Conservation (phyloP, 208 protist species). For the Acanthamoeba triangularis region DNA sequence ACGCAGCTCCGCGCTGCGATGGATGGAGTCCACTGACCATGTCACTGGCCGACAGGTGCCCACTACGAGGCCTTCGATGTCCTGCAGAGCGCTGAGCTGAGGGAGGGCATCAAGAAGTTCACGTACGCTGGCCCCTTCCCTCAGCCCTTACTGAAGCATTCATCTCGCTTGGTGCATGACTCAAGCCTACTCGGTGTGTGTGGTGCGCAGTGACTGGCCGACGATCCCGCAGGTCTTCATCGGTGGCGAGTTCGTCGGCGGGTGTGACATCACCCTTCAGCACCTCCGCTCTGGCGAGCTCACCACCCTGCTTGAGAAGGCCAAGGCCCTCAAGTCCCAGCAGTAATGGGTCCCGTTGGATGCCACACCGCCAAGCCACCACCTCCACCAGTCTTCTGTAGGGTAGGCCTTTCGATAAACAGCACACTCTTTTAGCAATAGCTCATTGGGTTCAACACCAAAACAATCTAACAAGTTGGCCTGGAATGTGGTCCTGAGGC, state of each 20-base stretch:
- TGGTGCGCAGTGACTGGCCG: slow-evolving; percentile 93
- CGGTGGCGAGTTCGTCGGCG: slow-evolving; percentile 97
- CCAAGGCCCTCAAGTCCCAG: slow-evolving; percentile 55
- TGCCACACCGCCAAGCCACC: too few species aligned
- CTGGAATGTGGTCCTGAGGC: too few species aligned
- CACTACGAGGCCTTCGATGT: slow-evolving; percentile 96
- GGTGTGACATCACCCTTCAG: slow-evolving; percentile 96
- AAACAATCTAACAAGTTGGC: too few species aligned
- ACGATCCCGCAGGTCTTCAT: slow-evolving; percentile 98
- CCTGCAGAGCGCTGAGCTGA: slow-evolving; percentile 94
- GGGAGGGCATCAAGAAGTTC: slow-evolving; percentile 96
- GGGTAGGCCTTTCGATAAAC: too few species aligned
- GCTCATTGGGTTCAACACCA: too few species aligned
- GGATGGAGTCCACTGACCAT: not conserved
- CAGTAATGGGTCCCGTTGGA: too few species aligned
- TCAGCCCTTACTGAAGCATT: too few species aligned
- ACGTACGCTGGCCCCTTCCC: slow-evolving; percentile 81
- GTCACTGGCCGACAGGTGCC: not conserved
- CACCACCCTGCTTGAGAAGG: slow-evolving; percentile 90
- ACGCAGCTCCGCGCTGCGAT: not conserved
- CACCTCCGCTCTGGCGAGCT: slow-evolving; percentile 94
- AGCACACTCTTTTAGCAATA: too few species aligned
- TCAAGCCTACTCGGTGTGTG: not conserved
- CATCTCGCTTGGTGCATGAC: not conserved
- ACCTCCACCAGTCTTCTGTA: too few species aligned